Percentiles rank a stretch among this genome's conserved stretches.
phyloP scores from a whole-genome alignment of 371 early-diverging fungal genomes.

The Smittium mucronatum region DNA sequence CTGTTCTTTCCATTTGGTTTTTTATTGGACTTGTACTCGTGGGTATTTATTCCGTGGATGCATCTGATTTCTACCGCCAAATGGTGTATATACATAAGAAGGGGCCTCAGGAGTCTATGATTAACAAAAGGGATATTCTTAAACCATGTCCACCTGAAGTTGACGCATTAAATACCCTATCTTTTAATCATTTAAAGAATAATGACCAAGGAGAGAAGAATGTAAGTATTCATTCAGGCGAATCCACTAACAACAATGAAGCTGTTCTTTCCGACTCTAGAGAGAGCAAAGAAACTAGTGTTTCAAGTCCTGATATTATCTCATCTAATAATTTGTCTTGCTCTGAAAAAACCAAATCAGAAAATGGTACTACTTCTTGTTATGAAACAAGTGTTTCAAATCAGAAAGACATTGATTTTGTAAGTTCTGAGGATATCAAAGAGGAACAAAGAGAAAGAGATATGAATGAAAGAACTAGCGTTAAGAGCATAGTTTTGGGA shows the following conservation, averaged over 20 bases:
- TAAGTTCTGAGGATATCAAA: not conserved
- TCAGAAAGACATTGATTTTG: not conserved
- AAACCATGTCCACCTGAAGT: not conserved
- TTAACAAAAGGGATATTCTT: not conserved
- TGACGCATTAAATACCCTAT: too few relatives aligned
- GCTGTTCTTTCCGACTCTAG: too few relatives aligned
- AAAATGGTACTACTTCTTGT: too few relatives aligned
- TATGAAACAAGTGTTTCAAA: too few relatives aligned
- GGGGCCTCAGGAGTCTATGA: not conserved
- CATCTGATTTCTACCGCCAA: not conserved
- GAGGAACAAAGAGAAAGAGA: not conserved
- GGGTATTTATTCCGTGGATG: not conserved
- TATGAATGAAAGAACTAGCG: not conserved
- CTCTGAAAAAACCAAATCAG: too few relatives aligned
- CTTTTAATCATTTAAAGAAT: not conserved
- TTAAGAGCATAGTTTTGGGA: not conserved
- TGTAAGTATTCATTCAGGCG: not conserved
- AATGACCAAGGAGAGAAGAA: not conserved
- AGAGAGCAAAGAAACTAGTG: not conserved
- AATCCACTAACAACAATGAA: not conserved
- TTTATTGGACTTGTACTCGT: not conserved
- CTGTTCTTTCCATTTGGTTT: not conserved
- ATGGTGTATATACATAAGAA: not conserved
- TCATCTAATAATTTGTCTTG: not conserved
- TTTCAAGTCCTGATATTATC: not conserved